Conservation (phyloP, 129 eudicot genomes). For the Oenanthe sinensis region DNA sequence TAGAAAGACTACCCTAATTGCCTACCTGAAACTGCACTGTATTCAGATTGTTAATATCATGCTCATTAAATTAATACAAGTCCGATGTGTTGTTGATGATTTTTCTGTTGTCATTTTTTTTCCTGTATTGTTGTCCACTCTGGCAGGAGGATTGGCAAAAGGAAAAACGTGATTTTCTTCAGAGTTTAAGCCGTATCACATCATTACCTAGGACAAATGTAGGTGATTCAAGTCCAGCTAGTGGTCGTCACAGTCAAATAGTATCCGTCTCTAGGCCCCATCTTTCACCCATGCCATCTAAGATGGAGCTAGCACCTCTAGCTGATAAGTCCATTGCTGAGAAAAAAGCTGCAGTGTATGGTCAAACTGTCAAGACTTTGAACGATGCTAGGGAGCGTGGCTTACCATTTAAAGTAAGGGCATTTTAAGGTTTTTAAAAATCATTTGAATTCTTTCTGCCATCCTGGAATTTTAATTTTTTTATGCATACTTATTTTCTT, state of each 20-base stretch:
- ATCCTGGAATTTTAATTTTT: background rate
- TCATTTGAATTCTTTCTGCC: background rate
- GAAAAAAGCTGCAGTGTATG: constrained; percentile 76
- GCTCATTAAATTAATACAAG: background rate
- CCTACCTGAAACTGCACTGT: background rate
- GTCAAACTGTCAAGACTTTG: constrained; percentile 60
- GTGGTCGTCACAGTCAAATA: constrained; percentile 54
- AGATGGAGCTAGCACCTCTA: constrained; percentile 61
- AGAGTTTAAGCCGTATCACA: constrained; percentile 81
- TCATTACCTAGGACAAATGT: constrained; percentile 69
- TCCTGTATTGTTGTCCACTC: constrained; percentile 6
- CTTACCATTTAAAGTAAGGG: constrained; percentile 60
- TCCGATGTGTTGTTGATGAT: constrained; percentile 3
- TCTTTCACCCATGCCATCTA: constrained; percentile 50
- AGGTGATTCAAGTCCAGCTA: constrained; percentile 37
- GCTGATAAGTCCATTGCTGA: constrained; percentile 64
- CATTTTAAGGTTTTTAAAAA: background rate
- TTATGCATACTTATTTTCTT: background rate
- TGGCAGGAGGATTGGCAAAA: constrained; percentile 96
- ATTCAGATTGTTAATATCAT: background rate
- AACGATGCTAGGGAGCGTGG: constrained; percentile 82
- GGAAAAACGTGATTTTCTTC: constrained; percentile 90
- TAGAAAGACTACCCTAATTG: background rate
- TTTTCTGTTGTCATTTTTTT: background rate
- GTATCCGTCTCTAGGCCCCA: constrained; percentile 54